Base-by-base conservation (phyloP, 148 eudicot genomes). In the Diospyros lotus region DNA sequence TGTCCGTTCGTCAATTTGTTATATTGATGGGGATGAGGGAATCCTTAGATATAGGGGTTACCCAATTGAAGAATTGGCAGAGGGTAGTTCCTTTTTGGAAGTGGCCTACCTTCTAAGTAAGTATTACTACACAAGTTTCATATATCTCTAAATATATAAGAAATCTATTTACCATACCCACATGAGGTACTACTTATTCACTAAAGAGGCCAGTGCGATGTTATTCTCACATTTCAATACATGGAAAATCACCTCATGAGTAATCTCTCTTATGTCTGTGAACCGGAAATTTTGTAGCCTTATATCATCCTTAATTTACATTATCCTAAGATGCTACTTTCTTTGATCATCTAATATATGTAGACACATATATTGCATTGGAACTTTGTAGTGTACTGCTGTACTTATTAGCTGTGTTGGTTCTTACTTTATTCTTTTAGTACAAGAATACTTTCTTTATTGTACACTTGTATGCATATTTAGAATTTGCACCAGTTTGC, bases 11-110 rank as follows among this genome's bases (percentile, higher is more conserved):
- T 84, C 90, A n/a, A 95, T 95, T 69, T 92, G 94, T 82, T 95
- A 95, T 75, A 95, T 95, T 75, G 99, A 95, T 83, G 99, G 99
- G 55, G 99, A 92, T 86, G 99, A 89, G 79, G 99, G 99, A 43
- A 89, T 95, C 77, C 91, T 95, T 58, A 88, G 99, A 77, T 95
- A 95, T 58, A 84, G 99, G 75, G 99, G 99, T 66, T 95, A 87
- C 76, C 99, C 97, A 2, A 95, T 95, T 64, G 99, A 95, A 84
- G 94, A 95, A 81, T 82, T 95, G 79, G 96, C 99, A 12, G 99
- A 92, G 86, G 80, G 91, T 62, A 95, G 99, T 84, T 81, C 99
- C 54, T 95, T 90, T 83, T 73, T 92, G 67, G 99, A 95, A 79
- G 99, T 95, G 61, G 93, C 97, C 44, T 93, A 90, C 83, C 97